These are phyloP conservation scores for Aspergillus ochraceoroseus DNA, from an alignment of 2,329 filamentous ascomycete genomes.

Conservation along the genomic window DNA sequence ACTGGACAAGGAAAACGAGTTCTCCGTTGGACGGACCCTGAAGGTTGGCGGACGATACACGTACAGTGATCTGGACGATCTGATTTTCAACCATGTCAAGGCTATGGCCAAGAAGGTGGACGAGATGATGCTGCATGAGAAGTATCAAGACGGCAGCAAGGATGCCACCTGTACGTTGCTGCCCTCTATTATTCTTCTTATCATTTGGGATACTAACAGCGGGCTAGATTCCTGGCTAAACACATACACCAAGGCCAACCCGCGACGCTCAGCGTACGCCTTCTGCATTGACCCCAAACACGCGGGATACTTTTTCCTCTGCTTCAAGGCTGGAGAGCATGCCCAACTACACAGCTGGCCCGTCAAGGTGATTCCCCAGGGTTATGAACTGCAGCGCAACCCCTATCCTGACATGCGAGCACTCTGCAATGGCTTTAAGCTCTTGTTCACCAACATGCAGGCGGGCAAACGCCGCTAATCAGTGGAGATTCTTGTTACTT, in stretches of 20 bases:
- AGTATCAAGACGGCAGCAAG: constrained; percentile 78
- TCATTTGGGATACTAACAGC: background rate
- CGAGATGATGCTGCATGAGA: constrained; percentile 90
- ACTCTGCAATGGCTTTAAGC: constrained; percentile 94
- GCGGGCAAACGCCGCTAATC: constrained; percentile 28
- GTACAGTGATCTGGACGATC: constrained; percentile 92
- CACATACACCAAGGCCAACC: constrained; percentile 94
- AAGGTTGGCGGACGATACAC: constrained; percentile 83
- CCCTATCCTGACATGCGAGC: constrained; percentile 92
- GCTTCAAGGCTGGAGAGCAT: constrained; percentile 83
- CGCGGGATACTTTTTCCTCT: constrained; percentile 90
- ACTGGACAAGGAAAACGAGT: constrained; percentile 94
- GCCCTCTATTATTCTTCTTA: background rate
- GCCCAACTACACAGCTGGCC: constrained; percentile 72
- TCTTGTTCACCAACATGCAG: constrained; percentile 66
- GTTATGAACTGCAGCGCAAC: constrained; percentile 82
- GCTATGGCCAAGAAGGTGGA: constrained; percentile 97
- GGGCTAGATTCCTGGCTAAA: constrained; percentile 82
- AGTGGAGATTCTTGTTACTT: constrained; percentile 12
- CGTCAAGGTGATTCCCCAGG: constrained; percentile 87
- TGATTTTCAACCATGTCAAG: constrained; percentile 96
- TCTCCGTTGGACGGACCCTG: constrained; percentile 80
- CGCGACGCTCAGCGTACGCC: constrained; percentile 84
- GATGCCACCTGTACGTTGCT: constrained; percentile 71
- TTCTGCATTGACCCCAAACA: constrained; percentile 93